These are phyloP conservation scores for Penicillium sp. DNA, from an alignment of 2,329 filamentous ascomycete genomes.

Conservation along the genomic window DNA sequence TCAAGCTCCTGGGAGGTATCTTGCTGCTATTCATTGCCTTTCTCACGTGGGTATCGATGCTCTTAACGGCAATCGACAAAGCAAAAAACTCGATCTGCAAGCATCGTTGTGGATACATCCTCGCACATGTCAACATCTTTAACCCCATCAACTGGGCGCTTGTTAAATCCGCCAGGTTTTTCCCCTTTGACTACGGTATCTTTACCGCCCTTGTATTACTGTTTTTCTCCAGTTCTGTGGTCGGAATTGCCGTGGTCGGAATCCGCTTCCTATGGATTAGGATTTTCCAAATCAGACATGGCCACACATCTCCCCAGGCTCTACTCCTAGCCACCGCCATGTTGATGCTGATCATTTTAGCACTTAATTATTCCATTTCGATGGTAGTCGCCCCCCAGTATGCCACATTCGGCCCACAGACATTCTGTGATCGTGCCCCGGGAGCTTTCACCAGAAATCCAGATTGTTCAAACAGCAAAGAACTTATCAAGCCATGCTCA, in stretches of 20 bases:
- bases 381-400: slow-evolving; percentile 97
- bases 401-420: slow-evolving; percentile 85
- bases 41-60: slow-evolving; percentile 79
- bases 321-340: slow-evolving; percentile 84
- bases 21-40: slow-evolving; percentile 65
- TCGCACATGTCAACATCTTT: slow-evolving; percentile 81
- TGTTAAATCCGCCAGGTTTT: slow-evolving; percentile 68
- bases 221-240: slow-evolving; percentile 79
- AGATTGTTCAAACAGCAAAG: slow-evolving; percentile 59
- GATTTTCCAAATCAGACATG: slow-evolving; percentile 82
- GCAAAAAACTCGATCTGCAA: slow-evolving; percentile 92
- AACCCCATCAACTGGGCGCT: slow-evolving; percentile 90
- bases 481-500: slow-evolving; percentile 71
- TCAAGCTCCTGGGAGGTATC: slow-evolving; percentile 80
- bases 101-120: slow-evolving; percentile 78
- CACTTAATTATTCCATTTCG: slow-evolving; percentile 82
- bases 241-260: slow-evolving; percentile 75
- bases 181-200: slow-evolving; percentile 85
- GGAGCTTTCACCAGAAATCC: slow-evolving; percentile 56
- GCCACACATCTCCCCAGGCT: slow-evolving; percentile 82
- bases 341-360: slow-evolving; percentile 78
- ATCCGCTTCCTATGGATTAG: slow-evolving; percentile 94
- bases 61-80: slow-evolving; percentile 93
- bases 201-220: slow-evolving; percentile 77
- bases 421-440: slow-evolving; percentile 70